A percentile compares a stretch with the other conserved stretches of the same genome.
Evolutionary conservation across 164 flowering plant genomes (phyloP).

Genomic region (Nymphaea colorata): DNA sequence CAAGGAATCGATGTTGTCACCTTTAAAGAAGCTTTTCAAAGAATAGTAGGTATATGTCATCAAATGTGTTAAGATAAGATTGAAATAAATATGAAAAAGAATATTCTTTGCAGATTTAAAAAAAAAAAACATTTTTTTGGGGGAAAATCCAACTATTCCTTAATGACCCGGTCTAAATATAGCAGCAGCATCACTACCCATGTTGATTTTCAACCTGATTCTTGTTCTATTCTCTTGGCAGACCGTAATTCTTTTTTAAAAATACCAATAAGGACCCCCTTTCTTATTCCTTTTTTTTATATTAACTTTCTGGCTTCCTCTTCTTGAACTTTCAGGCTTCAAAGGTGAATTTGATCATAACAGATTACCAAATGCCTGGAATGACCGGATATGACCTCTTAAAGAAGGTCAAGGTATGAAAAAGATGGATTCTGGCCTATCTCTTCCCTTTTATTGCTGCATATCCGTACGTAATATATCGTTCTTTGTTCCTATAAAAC

Average conservation of each 20-base stretch:
- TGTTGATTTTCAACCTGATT: not conserved
- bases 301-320: not conserved
- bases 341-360: conserved; percentile 36
- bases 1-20: not conserved
- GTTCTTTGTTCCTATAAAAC: not conserved
- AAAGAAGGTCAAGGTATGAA: conserved; percentile 30
- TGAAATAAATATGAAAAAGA: no score
- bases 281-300: not conserved
- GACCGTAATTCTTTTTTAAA: not conserved
- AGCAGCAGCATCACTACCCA: not conserved
- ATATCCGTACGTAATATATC: not conserved
- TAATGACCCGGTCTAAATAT: not conserved
- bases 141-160: no score
- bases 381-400: conserved; percentile 44
- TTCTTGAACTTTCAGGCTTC: conserved; percentile 14
- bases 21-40: no score
- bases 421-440: not conserved
- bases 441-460: not conserved
- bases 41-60: no score
- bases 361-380: conserved; percentile 45
- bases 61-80: no score
- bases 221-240: not conserved
- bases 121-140: no score
- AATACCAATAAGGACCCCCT: not conserved
- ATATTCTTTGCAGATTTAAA: no score